Conservation (phyloP, 2,329 filamentous ascomycete species). For the Arachnomyces sp. region DNA sequence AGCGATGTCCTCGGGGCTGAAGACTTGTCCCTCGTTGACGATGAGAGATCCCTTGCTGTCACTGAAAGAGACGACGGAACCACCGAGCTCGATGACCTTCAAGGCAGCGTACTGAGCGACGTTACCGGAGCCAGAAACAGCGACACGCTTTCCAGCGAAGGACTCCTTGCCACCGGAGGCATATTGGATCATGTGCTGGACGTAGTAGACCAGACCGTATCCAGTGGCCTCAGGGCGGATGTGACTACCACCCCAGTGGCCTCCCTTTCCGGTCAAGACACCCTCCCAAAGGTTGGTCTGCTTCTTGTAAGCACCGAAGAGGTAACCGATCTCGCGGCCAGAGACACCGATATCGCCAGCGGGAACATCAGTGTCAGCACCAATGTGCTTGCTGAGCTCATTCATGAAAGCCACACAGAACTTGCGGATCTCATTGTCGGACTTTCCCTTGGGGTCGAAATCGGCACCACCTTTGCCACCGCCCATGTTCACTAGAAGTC, state of each 20-base stretch:
- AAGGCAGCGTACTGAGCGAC: slow-evolving; percentile 96
- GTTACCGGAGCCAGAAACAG: slow-evolving; percentile 94
- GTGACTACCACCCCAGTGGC: slow-evolving; percentile 82
- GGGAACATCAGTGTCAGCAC: slow-evolving; percentile 89
- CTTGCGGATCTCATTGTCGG: slow-evolving; percentile 90
- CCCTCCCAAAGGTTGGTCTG: slow-evolving; percentile 89
- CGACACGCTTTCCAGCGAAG: slow-evolving; percentile 85
- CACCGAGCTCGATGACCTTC: slow-evolving; percentile 93
- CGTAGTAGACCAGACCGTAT: slow-evolving; percentile 93
- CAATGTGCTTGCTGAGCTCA: slow-evolving; percentile 91
- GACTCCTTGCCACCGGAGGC: slow-evolving; percentile 67
- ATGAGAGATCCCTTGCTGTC: slow-evolving; percentile 83
- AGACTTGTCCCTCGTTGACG: slow-evolving; percentile 56
- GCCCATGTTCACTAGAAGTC: slow-evolving; percentile 70
- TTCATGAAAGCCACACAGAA: slow-evolving; percentile 97
- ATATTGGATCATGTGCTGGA: slow-evolving; percentile 89
- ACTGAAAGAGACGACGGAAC: slow-evolving; percentile 82
- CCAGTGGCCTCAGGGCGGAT: slow-evolving; percentile 96
- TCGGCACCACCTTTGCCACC: slow-evolving; percentile 96
- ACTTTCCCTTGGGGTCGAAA: slow-evolving; percentile 98
- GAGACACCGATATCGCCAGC: slow-evolving; percentile 95
- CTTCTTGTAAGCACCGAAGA: slow-evolving; percentile 90
- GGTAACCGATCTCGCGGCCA: slow-evolving; percentile 83
- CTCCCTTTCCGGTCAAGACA: slow-evolving; percentile 91
- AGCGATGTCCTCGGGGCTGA: slow-evolving; percentile 71